Base-by-base conservation (phyloP, 225 moss, liverwort and hornwort species). In the Polytrichum commune region DNA sequence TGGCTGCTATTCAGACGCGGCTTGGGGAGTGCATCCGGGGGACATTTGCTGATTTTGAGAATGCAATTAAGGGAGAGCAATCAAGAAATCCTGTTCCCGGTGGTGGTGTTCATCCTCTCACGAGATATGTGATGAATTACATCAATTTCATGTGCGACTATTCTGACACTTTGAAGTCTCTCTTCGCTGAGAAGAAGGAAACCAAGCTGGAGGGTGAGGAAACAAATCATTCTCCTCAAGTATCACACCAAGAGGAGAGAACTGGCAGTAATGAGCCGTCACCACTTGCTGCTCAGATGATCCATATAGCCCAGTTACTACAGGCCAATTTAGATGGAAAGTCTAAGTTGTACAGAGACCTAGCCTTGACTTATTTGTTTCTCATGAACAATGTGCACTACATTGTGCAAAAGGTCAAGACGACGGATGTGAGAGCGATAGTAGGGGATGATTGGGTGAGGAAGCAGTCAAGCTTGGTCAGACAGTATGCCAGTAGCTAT, bases 331-430 rank as follows among this genome's bases (percentile, higher is more conserved):
- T 97, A 84, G 97, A 94, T 73, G 89, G 88, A 63, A 97, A 97
- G 91, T 97, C 97, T 18, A 97, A 94, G 88, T 74, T 94, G 70
- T 97, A 97, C 86, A 97, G 80, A 84, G 97, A 97, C 71, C 83
- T 64, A 63, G 88, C 92, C 63, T 83, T 97, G 88, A 94, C 94
- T 5, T 94, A 82, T 75, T 73, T 97, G 74, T 97, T 97, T 75
- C 78, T 97, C 29, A 97, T 97, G 97, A 97, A 97, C 89, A 97
- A 97, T 83, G 90, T 93, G 77, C 93, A 97, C 72, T 97, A 97
- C 72, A 97, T 97, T 78, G 97, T 92, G 79, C 94, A 94, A 75
- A 97, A 97, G 84, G 97, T 97, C 64, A 94, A 87, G 88, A 81
- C 75, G 10, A 86, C 97, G 2, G 97, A 94, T 78, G 90, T 97